Base-by-base conservation (phyloP, 2,329 filamentous ascomycete genomes). In the Fusarium fujikuroi region DNA sequence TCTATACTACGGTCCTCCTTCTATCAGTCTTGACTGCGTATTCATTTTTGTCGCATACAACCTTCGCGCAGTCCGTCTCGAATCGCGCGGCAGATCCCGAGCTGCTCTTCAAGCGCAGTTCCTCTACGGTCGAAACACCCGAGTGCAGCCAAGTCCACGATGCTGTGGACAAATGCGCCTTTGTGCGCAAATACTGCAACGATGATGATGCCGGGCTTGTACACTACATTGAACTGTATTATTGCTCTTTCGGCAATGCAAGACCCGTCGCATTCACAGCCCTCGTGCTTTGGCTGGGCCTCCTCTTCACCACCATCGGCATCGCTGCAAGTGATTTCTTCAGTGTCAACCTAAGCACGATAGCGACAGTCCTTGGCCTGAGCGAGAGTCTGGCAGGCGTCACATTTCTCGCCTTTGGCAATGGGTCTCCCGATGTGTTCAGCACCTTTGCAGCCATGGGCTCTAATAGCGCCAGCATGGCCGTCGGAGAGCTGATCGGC, bases 291-390 rank as follows among this genome's bases (percentile, higher is more conserved):
- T 99, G 96, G 96, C 89, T 98, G 11, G 93, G 90, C 42, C 85
- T 98, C 61, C 90, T 99, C 12, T 99, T 99, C 83, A 95, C 93
- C 76, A 98, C 96, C 19, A 98, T 99, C 73, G 96, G 96, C 67
- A 98, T 99, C 73, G 96, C 96, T 19, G 96, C 96, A 28, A 98
- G 95, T 83, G 96, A 99, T 84, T 99, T 99, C 85, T 96, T 99
- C 84, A 98, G 95, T 83, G 91, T 98, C 84, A 97, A 99, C 79
- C 88, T 99, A 39, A 96, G 93, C 82, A 98, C 96, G 18, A 96
- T 99, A 76, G 92, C 96, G 28, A 92, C 88, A 63, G 90, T 98
- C 59, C 87, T 98, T 34, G 95, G 95, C 25, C 92, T 99, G 85
- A 98, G 95, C 81, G 95, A 99, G 85, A 98, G 94, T 81, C 88